Evolutionary conservation across 2,329 filamentous ascomycete genomes (phyloP).

Genomic region (Trichoderma breve): DNA sequence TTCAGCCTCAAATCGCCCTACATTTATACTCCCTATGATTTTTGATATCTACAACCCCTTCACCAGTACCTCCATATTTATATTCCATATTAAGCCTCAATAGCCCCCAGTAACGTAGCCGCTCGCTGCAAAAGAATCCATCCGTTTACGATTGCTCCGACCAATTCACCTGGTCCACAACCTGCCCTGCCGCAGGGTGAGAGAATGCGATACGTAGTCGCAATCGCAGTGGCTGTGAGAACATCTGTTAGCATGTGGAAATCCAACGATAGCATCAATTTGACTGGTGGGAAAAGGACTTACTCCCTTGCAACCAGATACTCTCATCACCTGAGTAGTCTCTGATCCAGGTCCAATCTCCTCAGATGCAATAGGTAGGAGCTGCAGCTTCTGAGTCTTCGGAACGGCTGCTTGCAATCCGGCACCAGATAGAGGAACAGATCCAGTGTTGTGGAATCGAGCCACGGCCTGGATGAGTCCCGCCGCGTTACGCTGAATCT

Average conservation of each 20-base stretch:
- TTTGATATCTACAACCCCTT: constrained; percentile 15
- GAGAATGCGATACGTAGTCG: constrained; percentile 81
- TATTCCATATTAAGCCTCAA: constrained; percentile 6
- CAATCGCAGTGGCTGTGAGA: constrained; percentile 70
- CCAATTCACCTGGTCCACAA: constrained; percentile 96
- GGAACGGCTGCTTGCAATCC: constrained; percentile 92
- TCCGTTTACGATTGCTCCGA: constrained; percentile 62
- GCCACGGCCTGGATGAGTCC: constrained; percentile 78
- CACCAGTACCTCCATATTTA: neutral
- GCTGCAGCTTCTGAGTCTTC: constrained; percentile 90
- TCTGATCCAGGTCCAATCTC: constrained; percentile 76
- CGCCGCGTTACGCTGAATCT: constrained; percentile 78
- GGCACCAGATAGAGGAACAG: constrained; percentile 66
- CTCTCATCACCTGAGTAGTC: constrained; percentile 86
- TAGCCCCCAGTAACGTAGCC: neutral
- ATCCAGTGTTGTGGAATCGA: constrained; percentile 74
- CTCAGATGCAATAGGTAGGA: constrained; percentile 82
- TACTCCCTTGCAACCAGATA: constrained; percentile 83
- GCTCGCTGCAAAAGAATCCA: neutral
- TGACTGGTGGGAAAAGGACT: constrained; percentile 44
- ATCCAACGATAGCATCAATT: neutral
- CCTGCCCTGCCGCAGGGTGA: constrained; percentile 65
- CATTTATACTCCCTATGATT: constrained; percentile 5
- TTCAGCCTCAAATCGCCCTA: neutral
- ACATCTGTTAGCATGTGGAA: neutral